These are phyloP conservation scores for Candida sphagnicola DNA, from an alignment of 805 yeast species.

Conservation along the genomic window DNA sequence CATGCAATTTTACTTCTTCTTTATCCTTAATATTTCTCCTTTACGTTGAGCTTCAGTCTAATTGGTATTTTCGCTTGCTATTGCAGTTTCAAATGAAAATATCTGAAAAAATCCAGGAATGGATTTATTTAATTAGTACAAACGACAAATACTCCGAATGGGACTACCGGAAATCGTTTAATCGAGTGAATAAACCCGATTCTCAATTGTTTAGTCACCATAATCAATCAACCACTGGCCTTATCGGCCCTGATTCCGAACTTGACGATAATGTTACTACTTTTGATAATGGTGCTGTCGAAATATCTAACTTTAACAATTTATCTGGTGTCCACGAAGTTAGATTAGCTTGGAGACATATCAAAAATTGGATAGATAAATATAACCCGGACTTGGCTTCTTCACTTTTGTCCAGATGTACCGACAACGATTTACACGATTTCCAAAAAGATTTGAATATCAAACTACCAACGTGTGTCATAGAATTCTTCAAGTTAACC, in stretches of 20 bases:
- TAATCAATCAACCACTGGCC: conserved; percentile 18
- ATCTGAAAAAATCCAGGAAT: conserved; percentile 46
- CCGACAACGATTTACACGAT: conserved; percentile 72
- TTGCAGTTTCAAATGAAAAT: too few relatives aligned
- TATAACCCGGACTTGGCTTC: conserved; percentile 80
- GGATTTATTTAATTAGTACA: conserved; percentile 60
- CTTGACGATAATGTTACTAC: neutral
- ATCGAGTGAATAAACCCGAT: conserved; percentile 40
- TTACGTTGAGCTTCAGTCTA: too few relatives aligned
- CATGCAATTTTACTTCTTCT: too few relatives aligned
- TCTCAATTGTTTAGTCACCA: conserved; percentile 26
- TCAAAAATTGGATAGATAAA: conserved; percentile 76
- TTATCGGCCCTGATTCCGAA: conserved; percentile 8
- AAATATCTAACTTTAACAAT: conserved; percentile 20
- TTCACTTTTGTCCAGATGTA: conserved; percentile 74
- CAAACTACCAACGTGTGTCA: conserved; percentile 73
- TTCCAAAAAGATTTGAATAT: conserved; percentile 80
- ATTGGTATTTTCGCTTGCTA: too few relatives aligned
- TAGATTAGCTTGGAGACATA: conserved; percentile 82
- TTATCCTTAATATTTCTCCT: too few relatives aligned
- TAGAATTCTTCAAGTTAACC: conserved; percentile 74
- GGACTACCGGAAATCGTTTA: conserved; percentile 45
- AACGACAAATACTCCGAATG: conserved; percentile 70
- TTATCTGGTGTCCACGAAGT: conserved; percentile 71
- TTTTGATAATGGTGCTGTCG: conserved; percentile 1